Conservation (phyloP, 78 protist genomes). For the Dictyostelium brefeldianum region DNA sequence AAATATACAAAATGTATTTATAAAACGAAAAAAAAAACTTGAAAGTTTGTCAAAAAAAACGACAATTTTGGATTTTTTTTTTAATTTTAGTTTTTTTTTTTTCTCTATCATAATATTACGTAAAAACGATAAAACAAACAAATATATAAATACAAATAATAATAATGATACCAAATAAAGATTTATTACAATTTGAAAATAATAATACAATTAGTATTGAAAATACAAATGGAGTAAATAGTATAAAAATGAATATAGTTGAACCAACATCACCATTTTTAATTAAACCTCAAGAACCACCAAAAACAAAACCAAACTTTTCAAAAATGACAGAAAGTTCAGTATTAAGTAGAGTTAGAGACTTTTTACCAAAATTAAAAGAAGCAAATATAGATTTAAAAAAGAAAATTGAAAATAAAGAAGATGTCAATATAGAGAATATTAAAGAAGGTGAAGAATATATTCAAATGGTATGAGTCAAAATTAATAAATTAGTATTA, state of each 20-base stretch:
- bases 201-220: background rate
- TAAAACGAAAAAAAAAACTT: too few species aligned
- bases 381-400: slow-evolving; percentile 50
- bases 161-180: slow-evolving; percentile 45
- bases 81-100: too few species aligned
- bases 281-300: background rate
- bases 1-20: too few species aligned
- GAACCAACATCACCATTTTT: background rate
- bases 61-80: too few species aligned
- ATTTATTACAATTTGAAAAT: slow-evolving; percentile 33
- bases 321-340: slow-evolving; percentile 3
- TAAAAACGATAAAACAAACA: too few species aligned
- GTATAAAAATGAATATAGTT: background rate
- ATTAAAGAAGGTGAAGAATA: slow-evolving; percentile 70
- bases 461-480: slow-evolving; percentile 74
- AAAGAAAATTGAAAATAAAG: slow-evolving; percentile 54
- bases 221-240: background rate
- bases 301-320: background rate
- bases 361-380: slow-evolving; percentile 69
- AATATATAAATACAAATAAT: background rate
- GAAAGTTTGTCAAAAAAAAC: too few species aligned
- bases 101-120: too few species aligned
- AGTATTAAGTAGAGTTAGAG: slow-evolving; percentile 35
- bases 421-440: slow-evolving; percentile 73
- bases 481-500: background rate